Evolutionary conservation across 176 grass and related monocot genomes (phyloP).

Genomic region (Lolium perenne): DNA sequence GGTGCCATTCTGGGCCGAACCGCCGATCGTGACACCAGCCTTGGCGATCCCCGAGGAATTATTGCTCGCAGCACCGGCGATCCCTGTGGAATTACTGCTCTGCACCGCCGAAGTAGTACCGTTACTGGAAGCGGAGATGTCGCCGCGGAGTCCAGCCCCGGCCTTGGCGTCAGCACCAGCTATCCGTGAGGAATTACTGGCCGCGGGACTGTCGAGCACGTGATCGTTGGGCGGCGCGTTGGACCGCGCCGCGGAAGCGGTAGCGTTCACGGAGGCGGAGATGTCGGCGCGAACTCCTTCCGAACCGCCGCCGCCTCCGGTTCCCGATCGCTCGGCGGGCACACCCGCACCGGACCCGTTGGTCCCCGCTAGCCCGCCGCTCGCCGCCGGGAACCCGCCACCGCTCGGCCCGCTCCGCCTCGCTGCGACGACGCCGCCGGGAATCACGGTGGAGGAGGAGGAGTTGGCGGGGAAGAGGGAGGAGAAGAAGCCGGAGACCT

Average conservation of each 20-base stretch:
- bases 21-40: not conserved
- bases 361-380: not conserved
- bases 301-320: not conserved
- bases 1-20: not conserved
- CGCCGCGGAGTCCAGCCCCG: not conserved
- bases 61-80: conserved; percentile 2
- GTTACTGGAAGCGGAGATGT: not conserved
- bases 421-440: not conserved
- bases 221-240: conserved; percentile 10
- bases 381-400: not conserved
- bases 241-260: not conserved
- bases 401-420: not conserved
- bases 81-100: conserved; percentile 15
- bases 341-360: not conserved
- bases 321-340: conserved; percentile 26
- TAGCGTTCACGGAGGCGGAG: not conserved
- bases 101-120: not conserved
- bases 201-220: not conserved
- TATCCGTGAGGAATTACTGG: not conserved
- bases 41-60: not conserved
- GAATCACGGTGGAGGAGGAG: conserved; percentile 35
- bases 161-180: conserved; percentile 14
- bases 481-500: conserved; percentile 70
- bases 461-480: conserved; percentile 67
- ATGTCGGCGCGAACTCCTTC: conserved; percentile 24